These are phyloP conservation scores for Colletotrichum endophyticum DNA, from an alignment of 2,329 filamentous ascomycete genomes.

Conservation along the genomic window DNA sequence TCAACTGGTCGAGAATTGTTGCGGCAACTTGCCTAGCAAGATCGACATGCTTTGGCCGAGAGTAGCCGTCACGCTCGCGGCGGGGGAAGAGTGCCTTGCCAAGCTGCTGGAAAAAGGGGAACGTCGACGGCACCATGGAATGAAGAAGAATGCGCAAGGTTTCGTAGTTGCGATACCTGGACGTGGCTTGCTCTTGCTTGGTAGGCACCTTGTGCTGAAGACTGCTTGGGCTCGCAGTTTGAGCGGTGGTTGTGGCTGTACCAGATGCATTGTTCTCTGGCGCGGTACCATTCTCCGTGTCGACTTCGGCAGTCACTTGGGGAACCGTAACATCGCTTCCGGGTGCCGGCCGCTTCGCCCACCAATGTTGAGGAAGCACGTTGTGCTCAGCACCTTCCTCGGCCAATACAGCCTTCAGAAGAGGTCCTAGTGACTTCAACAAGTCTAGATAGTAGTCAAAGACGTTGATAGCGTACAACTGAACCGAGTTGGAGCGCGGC, in stretches of 20 bases:
- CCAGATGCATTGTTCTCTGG: constrained; percentile 33
- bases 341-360: constrained; percentile 15
- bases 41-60: constrained; percentile 57
- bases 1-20: constrained; percentile 71
- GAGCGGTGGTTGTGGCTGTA: constrained; percentile 29
- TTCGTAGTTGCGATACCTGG: constrained; percentile 75
- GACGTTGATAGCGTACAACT: constrained; percentile 80
- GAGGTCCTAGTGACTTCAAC: constrained; percentile 74
- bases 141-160: constrained; percentile 78
- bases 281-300: constrained; percentile 33
- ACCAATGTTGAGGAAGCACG: constrained; percentile 74
- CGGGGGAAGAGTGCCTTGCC: constrained; percentile 82
- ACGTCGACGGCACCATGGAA: constrained; percentile 79
- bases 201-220: constrained; percentile 41
- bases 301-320: constrained; percentile 22
- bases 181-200: constrained; percentile 45
- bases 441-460: constrained; percentile 83
- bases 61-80: constrained; percentile 70
- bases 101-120: constrained; percentile 83
- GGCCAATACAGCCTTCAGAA: constrained; percentile 81
- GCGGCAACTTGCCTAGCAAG: constrained; percentile 72
- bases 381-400: constrained; percentile 82
- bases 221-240: constrained; percentile 15
- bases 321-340: constrained; percentile 12
- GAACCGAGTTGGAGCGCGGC: constrained; percentile 65